Conservation (phyloP, 2,329 filamentous ascomycete genomes). For the Sporothrix inflata region DNA sequence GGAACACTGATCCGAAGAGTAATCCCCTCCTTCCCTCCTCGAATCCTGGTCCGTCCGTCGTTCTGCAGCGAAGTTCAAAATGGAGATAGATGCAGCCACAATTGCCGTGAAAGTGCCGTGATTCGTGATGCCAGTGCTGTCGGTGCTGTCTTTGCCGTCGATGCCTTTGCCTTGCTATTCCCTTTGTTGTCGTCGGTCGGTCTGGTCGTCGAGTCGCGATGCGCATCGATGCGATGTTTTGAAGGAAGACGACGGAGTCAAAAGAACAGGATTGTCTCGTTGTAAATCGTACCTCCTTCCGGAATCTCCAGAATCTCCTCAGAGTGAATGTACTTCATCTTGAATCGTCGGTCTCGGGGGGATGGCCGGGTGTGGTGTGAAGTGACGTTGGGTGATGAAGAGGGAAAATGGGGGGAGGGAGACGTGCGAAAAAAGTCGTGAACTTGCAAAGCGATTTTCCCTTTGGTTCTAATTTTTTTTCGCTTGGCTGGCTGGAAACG, state of each 20-base stretch:
- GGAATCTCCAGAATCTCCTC: constrained; percentile 94
- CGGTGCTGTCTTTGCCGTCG: neutral
- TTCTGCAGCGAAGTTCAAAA: neutral
- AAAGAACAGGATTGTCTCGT: neutral
- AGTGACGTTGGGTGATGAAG: constrained; percentile 31
- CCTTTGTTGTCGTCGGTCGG: neutral
- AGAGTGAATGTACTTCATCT: constrained; percentile 99
- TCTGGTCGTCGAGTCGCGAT: constrained; percentile 20
- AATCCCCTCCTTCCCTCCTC: neutral
- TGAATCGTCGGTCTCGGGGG: constrained; percentile 54
- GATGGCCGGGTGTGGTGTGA: constrained; percentile 28
- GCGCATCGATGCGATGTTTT: constrained; percentile 19
- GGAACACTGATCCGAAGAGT: neutral
- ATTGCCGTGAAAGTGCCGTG: neutral
- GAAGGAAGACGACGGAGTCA: constrained; percentile 10
- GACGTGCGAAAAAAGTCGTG: constrained; percentile 25
- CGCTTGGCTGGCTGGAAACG: constrained; percentile 18
- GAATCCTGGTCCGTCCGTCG: neutral
- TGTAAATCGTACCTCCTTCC: constrained; percentile 74
- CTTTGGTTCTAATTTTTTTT: constrained; percentile 28
- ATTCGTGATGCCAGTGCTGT: neutral
- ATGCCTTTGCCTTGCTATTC: constrained; percentile 5
- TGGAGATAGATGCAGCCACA: neutral
- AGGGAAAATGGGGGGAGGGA: constrained; percentile 23
- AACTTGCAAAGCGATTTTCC: constrained; percentile 28